Evolutionary conservation across 352 stramenopile species (phyloP).

Genomic region (Globisporangium spinosum): DNA sequence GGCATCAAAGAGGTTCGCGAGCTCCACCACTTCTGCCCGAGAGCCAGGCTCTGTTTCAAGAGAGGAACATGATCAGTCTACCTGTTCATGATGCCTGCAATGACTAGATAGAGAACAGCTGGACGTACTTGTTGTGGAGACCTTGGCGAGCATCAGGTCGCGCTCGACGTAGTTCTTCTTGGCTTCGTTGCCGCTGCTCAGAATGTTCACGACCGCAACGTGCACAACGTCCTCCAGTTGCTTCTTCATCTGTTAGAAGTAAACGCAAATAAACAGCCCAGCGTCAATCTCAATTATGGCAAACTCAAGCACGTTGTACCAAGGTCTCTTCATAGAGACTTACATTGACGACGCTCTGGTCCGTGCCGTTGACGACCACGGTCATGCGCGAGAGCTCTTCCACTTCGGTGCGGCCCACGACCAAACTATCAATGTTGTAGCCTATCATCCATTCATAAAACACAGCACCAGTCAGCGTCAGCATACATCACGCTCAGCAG

Average conservation of each 20-base stretch:
- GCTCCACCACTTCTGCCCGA: slow-evolving; percentile 72
- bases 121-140: slow-evolving; percentile 70
- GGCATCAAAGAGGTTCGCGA: slow-evolving; percentile 81
- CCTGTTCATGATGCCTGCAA: background rate
- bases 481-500: slow-evolving; percentile 1
- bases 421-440: slow-evolving; percentile 88
- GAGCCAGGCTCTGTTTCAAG: slow-evolving; percentile 42
- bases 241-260: slow-evolving; percentile 72
- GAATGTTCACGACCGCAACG: slow-evolving; percentile 82
- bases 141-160: slow-evolving; percentile 87
- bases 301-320: background rate
- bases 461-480: background rate
- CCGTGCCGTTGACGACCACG: slow-evolving; percentile 78
- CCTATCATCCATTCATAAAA: slow-evolving; percentile 20
- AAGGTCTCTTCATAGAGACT: background rate
- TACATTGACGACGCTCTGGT: slow-evolving; percentile 78
- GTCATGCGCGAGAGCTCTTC: slow-evolving; percentile 86
- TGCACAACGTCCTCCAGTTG: slow-evolving; percentile 87
- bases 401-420: slow-evolving; percentile 83
- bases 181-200: slow-evolving; percentile 56
- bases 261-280: slow-evolving; percentile 11
- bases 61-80: background rate
- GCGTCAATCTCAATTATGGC: slow-evolving; percentile 4
- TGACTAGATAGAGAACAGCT: background rate
- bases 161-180: slow-evolving; percentile 85